Evolutionary conservation across 139 green algal species (phyloP).

Genomic region (Nannochloris sp.): DNA sequence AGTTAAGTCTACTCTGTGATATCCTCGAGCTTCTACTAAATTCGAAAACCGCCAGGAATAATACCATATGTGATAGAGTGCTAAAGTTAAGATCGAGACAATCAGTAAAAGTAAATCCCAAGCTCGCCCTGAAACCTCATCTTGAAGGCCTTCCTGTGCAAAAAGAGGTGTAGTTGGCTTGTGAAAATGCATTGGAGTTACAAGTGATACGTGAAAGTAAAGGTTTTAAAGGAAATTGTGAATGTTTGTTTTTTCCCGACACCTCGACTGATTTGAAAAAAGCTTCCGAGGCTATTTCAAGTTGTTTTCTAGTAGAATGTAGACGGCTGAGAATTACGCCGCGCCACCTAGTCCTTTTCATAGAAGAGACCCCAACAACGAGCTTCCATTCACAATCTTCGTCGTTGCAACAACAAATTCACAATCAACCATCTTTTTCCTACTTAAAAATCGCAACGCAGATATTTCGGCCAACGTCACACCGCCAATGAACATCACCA

Average conservation of each 20-base stretch:
- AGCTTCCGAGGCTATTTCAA: too few relatives aligned
- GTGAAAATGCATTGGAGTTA: too few relatives aligned
- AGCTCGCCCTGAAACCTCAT: neutral
- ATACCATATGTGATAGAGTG: neutral
- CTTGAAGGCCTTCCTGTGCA: too few relatives aligned
- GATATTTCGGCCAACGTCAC: conserved; percentile 84
- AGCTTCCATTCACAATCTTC: conserved; percentile 67
- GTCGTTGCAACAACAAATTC: conserved; percentile 79
- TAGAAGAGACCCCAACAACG: conserved; percentile 38
- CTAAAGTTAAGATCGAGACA: neutral
- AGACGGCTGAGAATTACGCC: too few relatives aligned
- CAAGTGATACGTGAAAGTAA: too few relatives aligned
- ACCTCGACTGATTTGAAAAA: neutral
- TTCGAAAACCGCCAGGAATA: neutral
- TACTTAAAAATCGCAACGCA: conserved; percentile 67
- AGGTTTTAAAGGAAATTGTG: too few relatives aligned
- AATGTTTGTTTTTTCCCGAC: neutral
- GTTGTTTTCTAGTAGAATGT: too few relatives aligned
- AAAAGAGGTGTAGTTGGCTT: too few relatives aligned
- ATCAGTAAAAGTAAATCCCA: neutral
- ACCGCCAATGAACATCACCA: conserved; percentile 83
- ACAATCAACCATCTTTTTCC: conserved; percentile 30
- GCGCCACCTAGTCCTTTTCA: too few relatives aligned
- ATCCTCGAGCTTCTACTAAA: neutral
- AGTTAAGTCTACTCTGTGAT: neutral